These are phyloP conservation scores for Tylopilus cervinicoccineus DNA, from an alignment of 768 basidiomycete species.

Conservation along the genomic window DNA sequence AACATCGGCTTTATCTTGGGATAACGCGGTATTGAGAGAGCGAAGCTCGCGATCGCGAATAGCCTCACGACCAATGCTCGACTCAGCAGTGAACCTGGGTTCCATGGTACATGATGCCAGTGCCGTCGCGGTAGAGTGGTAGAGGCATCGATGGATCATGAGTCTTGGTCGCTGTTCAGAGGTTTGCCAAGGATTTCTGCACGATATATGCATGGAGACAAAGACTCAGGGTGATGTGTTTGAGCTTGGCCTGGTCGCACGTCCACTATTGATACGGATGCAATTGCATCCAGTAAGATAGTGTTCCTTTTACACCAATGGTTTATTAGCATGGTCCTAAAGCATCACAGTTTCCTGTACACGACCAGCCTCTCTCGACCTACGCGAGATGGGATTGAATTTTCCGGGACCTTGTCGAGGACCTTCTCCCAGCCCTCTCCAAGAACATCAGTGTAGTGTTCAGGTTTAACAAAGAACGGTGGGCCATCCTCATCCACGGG, in stretches of 20 bases:
- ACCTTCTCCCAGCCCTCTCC: constrained; percentile 51
- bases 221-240: neutral
- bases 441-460: too few relatives aligned
- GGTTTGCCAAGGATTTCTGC: constrained; percentile 21
- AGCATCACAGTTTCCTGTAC: constrained; percentile 7
- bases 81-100: constrained; percentile 2
- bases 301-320: too few relatives aligned
- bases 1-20: constrained; percentile 35
- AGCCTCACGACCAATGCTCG: constrained; percentile 5
- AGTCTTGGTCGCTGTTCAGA: constrained; percentile 12
- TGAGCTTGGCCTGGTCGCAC: constrained; percentile 6
- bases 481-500: too few relatives aligned
- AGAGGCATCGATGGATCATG: constrained; percentile 3
- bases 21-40: constrained; percentile 29
- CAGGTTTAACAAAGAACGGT: constrained; percentile 53
- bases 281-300: too few relatives aligned
- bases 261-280: too few relatives aligned
- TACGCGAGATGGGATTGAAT: constrained; percentile 36
- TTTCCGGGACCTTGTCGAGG: constrained; percentile 48
- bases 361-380: constrained; percentile 52
- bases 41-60: constrained; percentile 24
- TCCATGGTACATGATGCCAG: constrained; percentile 3
- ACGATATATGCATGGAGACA: constrained; percentile 18
- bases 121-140: constrained; percentile 12
- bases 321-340: too few relatives aligned